These are phyloP conservation scores for Hirsutella thompsonii DNA, from an alignment of 2,329 filamentous ascomycete species.

Conservation along the genomic window DNA sequence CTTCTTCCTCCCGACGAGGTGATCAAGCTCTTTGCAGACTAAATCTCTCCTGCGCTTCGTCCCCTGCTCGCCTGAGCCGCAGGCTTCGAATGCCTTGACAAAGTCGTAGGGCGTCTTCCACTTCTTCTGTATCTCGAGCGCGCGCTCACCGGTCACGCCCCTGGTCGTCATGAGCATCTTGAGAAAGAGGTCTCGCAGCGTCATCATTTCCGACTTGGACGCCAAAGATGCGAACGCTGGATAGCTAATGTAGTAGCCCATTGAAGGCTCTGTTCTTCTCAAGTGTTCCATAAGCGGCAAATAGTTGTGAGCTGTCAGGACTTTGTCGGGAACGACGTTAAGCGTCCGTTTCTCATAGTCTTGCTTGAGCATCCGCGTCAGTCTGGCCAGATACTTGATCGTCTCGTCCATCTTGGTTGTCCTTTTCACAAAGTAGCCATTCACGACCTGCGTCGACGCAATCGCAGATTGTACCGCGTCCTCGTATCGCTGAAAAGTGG, in stretches of 20 bases:
- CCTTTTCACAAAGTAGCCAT: conserved; percentile 67
- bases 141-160: conserved; percentile 65
- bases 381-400: conserved; percentile 58
- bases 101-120: conserved; percentile 66
- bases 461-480: conserved; percentile 62
- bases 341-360: conserved; percentile 48
- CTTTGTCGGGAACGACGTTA: conserved; percentile 50
- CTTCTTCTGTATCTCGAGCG: conserved; percentile 64
- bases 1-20: conserved; percentile 55
- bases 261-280: conserved; percentile 33
- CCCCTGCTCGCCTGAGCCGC: conserved; percentile 33
- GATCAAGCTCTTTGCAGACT: conserved; percentile 41
- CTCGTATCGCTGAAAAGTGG: conserved; percentile 41
- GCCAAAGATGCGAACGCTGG: conserved; percentile 57
- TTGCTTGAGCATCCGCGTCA: conserved; percentile 56
- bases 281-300: conserved; percentile 49
- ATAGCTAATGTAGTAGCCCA: conserved; percentile 53
- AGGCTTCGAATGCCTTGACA: conserved; percentile 52
- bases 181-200: conserved; percentile 60
- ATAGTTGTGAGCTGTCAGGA: conserved; percentile 54
- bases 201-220: conserved; percentile 64
- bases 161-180: conserved; percentile 80
- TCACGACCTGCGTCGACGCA: conserved; percentile 64
- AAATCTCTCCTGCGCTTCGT: conserved; percentile 46
- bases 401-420: conserved; percentile 67